Evolutionary conservation across 495 filamentous ascomycete genomes (phyloP).

Genomic region (Pyrenopolyporus hunteri): DNA sequence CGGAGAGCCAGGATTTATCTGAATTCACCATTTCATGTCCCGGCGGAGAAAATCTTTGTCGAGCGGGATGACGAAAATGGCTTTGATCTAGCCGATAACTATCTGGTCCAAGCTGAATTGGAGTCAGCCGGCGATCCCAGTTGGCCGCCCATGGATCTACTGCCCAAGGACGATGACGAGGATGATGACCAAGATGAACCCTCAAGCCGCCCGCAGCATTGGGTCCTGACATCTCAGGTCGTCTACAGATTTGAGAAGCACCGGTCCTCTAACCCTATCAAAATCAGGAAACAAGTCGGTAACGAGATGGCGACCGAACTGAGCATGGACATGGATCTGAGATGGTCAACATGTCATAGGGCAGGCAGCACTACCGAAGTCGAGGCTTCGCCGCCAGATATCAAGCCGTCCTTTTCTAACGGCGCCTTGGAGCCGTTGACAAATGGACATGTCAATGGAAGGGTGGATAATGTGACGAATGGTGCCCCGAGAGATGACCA

Average conservation of each 20-base stretch:
- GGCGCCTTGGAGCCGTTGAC: slow-evolving; percentile 40
- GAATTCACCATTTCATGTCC: slow-evolving; percentile 53
- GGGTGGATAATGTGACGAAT: slow-evolving; percentile 24
- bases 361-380: slow-evolving; percentile 32
- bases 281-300: slow-evolving; percentile 44
- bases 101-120: slow-evolving; percentile 54
- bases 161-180: slow-evolving; percentile 41
- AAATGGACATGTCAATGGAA: slow-evolving; percentile 42
- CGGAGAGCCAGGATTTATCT: slow-evolving; percentile 53
- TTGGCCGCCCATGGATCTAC: slow-evolving; percentile 55
- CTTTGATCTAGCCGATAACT: slow-evolving; percentile 53
- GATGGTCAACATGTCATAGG: slow-evolving; percentile 48
- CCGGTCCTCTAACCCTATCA: slow-evolving; percentile 46
- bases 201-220: slow-evolving; percentile 40
- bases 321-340: slow-evolving; percentile 54
- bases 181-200: slow-evolving; percentile 37
- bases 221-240: slow-evolving; percentile 49
- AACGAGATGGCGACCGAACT: slow-evolving; percentile 45
- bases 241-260: slow-evolving; percentile 48
- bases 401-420: slow-evolving; percentile 39
- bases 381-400: slow-evolving; percentile 32
- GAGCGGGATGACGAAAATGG: slow-evolving; percentile 49
- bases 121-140: slow-evolving; percentile 52
- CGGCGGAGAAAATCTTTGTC: slow-evolving; percentile 53
- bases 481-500: slow-evolving; percentile 34